phyloP scores from a whole-genome alignment of 2,329 filamentous ascomycete genomes.

The Arachnopeziza araneosa region DNA sequence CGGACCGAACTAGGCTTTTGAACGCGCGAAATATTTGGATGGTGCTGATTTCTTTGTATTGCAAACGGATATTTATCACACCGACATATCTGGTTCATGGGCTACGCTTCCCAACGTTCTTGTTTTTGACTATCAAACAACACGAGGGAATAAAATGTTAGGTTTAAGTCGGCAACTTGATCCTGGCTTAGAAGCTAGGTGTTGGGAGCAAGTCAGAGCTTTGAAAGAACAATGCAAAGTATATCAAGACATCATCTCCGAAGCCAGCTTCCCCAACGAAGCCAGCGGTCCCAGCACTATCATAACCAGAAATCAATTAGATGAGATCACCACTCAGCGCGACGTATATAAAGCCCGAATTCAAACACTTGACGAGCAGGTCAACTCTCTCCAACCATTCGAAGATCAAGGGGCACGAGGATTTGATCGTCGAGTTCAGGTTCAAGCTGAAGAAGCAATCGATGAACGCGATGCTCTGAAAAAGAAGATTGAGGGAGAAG shows the following conservation, averaged over 20 bases:
- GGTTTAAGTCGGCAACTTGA: not conserved
- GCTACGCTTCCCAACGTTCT: not conserved
- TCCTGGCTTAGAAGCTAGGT: not conserved
- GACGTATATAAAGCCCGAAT: not conserved
- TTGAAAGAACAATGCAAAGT: not conserved
- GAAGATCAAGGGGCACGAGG: not conserved
- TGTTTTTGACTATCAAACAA: not conserved
- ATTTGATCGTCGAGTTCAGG: not conserved
- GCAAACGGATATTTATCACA: too few relatives aligned
- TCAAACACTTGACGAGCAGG: not conserved
- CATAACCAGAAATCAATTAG: too few relatives aligned
- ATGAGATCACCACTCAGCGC: not conserved
- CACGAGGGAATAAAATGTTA: not conserved
- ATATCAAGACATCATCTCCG: too few relatives aligned
- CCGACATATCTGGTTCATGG: too few relatives aligned
- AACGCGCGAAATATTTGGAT: too few relatives aligned
- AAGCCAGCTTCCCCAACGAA: too few relatives aligned
- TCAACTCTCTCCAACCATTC: not conserved
- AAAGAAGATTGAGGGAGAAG: not conserved
- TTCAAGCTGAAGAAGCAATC: not conserved
- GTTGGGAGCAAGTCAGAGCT: not conserved
- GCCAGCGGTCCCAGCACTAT: too few relatives aligned
- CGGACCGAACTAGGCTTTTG: too few relatives aligned
- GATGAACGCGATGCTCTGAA: not conserved
- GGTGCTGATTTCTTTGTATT: too few relatives aligned